These are phyloP conservation scores for Geosmithia flava DNA, from an alignment of 2,329 filamentous ascomycete genomes.

Conservation along the genomic window DNA sequence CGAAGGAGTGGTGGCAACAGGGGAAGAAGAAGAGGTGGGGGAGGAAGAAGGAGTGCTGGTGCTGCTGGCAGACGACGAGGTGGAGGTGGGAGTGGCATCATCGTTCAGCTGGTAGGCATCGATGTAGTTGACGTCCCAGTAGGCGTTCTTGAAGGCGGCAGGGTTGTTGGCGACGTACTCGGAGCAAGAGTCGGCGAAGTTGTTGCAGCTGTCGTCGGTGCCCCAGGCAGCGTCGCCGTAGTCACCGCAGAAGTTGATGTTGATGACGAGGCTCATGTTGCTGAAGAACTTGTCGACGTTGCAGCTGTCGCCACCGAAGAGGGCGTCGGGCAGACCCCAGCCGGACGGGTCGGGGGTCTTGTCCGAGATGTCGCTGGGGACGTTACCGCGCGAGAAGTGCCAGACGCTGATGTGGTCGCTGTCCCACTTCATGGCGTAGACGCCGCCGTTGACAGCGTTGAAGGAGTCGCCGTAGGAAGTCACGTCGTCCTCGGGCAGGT, in stretches of 20 bases:
- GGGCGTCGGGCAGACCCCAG: conserved; percentile 59
- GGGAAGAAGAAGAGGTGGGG: background rate
- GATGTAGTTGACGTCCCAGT: conserved; percentile 44
- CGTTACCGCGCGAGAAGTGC: conserved; percentile 56
- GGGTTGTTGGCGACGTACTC: conserved; percentile 35
- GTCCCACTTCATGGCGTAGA: conserved; percentile 64
- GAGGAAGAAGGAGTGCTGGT: conserved; percentile 8
- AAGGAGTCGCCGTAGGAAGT: conserved; percentile 49
- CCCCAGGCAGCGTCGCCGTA: conserved; percentile 47
- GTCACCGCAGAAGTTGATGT: conserved; percentile 68
- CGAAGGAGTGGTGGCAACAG: background rate
- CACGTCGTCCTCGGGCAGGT: conserved; percentile 24
- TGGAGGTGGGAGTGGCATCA: conserved; percentile 12
- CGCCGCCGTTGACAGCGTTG: conserved; percentile 53
- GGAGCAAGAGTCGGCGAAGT: conserved; percentile 28
- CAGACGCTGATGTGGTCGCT: conserved; percentile 56
- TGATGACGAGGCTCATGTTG: conserved; percentile 59
- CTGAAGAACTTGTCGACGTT: conserved; percentile 54
- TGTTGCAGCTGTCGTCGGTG: conserved; percentile 21
- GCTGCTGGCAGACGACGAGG: conserved; percentile 10
- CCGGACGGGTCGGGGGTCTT: conserved; percentile 46
- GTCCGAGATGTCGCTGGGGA: conserved; percentile 52
- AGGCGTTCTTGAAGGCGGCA: conserved; percentile 24
- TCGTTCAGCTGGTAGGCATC: conserved; percentile 24
- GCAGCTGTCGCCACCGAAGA: conserved; percentile 54